Conservation (phyloP, 768 basidiomycete species). For the Glaciozyma martinii region DNA sequence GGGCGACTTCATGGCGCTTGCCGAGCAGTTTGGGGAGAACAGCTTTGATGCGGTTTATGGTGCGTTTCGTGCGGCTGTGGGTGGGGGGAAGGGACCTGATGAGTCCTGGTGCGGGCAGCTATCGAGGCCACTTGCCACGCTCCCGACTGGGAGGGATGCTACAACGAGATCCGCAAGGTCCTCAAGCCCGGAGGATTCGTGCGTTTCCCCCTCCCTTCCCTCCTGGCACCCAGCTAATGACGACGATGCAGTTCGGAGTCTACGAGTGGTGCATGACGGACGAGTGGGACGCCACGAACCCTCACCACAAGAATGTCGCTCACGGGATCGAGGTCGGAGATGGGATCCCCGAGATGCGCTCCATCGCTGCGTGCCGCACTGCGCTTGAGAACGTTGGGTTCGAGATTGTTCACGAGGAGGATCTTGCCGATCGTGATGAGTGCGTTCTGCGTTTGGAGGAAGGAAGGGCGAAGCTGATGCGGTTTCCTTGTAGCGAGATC, state of each 20-base stretch:
- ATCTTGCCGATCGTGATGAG: constrained; percentile 77
- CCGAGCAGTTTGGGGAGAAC: constrained; percentile 81
- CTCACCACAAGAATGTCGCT: constrained; percentile 78
- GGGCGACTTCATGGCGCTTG: constrained; percentile 94
- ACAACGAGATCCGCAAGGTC: constrained; percentile 82
- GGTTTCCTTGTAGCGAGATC: constrained; percentile 22
- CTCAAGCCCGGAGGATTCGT: constrained; percentile 93
- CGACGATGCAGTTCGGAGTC: constrained; percentile 65
- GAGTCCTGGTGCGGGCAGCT: constrained; percentile 63
- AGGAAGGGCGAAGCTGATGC: not conserved
- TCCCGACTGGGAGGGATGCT: constrained; percentile 90
- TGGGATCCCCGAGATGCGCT: constrained; percentile 96
- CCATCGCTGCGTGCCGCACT: constrained; percentile 56
- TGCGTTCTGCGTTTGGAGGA: constrained; percentile 4
- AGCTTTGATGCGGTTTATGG: constrained; percentile 82
- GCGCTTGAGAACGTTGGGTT: constrained; percentile 75
- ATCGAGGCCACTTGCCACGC: constrained; percentile 98
- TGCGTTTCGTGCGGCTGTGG: not conserved
- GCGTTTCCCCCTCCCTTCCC: constrained; percentile 36
- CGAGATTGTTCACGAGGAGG: constrained; percentile 80
- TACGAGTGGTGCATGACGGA: constrained; percentile 99
- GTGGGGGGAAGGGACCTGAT: not conserved
- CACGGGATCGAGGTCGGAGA: constrained; percentile 89
- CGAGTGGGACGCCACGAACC: constrained; percentile 69
- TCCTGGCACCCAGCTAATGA: not conserved